phyloP scores from a whole-genome alignment of 179 eudicot genomes.

The Corrigiola litoralis region DNA sequence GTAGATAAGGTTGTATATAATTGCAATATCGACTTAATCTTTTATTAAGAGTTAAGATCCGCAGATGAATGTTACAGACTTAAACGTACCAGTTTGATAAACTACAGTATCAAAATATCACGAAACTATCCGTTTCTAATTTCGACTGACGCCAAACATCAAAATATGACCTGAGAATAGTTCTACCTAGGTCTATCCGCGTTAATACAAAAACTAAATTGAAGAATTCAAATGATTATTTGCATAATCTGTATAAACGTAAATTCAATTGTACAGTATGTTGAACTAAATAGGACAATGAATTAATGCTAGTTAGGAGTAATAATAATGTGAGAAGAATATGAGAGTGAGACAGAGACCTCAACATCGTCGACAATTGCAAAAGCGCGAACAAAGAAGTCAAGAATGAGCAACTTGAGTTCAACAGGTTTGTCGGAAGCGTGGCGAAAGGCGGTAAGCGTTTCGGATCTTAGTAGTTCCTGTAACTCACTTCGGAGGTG shows the following conservation, averaged over 20 bases:
- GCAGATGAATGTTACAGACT: too few species aligned
- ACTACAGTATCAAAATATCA: background rate
- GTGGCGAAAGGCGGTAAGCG: constrained; percentile 44
- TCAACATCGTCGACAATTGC: constrained; percentile 53
- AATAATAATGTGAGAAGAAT: too few species aligned
- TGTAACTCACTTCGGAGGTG: constrained; percentile 33
- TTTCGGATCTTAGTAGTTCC: constrained; percentile 54
- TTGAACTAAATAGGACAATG: too few species aligned
- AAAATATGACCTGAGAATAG: too few species aligned
- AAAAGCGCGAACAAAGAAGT: constrained; percentile 69
- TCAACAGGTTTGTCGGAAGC: constrained; percentile 37
- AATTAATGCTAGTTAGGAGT: too few species aligned
- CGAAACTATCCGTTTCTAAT: background rate
- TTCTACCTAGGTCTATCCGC: too few species aligned
- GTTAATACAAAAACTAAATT: too few species aligned
- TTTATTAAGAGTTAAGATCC: too few species aligned
- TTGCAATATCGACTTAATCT: background rate
- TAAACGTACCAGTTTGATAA: background rate
- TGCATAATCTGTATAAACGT: too few species aligned
- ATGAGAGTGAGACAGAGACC: constrained; percentile 22
- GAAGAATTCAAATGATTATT: background rate
- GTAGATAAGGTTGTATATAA: too few species aligned
- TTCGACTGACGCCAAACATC: too few species aligned
- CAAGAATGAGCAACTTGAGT: constrained; percentile 44
- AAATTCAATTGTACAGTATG: too few species aligned